Evolutionary conservation across 1,139 yeast genomes (phyloP), one percentile per base, ranked within the genome.

Genomic region (Meyerozyma elateridarum): DNA sequence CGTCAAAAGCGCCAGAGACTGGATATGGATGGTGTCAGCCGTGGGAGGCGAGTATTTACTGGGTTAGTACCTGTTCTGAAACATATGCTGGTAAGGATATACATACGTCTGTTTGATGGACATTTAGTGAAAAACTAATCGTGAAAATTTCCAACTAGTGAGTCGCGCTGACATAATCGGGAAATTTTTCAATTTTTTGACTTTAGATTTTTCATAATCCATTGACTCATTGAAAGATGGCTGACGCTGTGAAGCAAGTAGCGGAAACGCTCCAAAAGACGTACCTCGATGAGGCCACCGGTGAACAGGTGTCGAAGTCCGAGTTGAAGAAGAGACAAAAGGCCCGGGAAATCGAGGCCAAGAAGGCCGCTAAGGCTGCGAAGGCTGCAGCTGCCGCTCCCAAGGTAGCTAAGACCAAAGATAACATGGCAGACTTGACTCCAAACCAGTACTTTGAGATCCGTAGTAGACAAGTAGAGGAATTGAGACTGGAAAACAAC

Each of bases 281-380:
- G 28, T 78, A 87, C 56, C 72, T 91, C 49, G 98, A 91, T 59
- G 96, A 88, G 39, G 94, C 67, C 49, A 89, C 97, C 42, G 97
- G 97, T 32, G 98, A 91, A 65, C 85, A 80, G 63, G 96, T 91
- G 31, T 91, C 98, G 58, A 91, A 91, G 71, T 74, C 93, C 41
- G 98, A 91, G 62, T 79, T 91, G 67, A 91, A 91, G 74, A 87
- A 85, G 73, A 85, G 98, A 69, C 88, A 84, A 66, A 91, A 91
- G 76, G 73, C 72, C 45, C 82, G 98, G 61, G 85, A 82, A 46
- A 65, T 76, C 37, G 96, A 87, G 51, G 88, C 85, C 52, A 87
- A 85, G 74, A 82, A 76, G 70, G 96, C 96, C 31, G 95, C 80
- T 51, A 88, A 88, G 73, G 91, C 91, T 35, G 77, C 78, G 36